A percentile compares a stretch with the other conserved stretches of the same genome.
phyloP scores from a whole-genome alignment of 345 rosid species.

The Jatropha curcas region DNA sequence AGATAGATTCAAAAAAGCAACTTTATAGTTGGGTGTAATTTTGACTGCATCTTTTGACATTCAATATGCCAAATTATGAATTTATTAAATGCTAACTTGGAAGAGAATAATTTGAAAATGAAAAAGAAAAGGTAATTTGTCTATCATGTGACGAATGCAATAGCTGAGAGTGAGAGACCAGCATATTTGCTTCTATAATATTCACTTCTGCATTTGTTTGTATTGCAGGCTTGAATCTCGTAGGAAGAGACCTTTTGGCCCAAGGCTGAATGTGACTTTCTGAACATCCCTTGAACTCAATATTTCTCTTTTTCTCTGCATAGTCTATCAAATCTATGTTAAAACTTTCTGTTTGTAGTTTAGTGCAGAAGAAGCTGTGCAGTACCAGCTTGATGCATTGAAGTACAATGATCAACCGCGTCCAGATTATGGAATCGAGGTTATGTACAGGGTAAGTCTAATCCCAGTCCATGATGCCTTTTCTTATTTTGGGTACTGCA shows the following conservation, averaged over 20 bases:
- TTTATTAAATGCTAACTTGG: no score
- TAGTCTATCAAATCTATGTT: conserved; percentile 19
- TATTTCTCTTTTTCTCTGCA: background rate
- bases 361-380: conserved; percentile 86
- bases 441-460: conserved; percentile 76
- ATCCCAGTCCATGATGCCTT: background rate
- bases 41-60: no score
- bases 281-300: background rate
- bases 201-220: no score
- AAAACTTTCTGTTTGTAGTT: conserved; percentile 50
- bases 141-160: no score
- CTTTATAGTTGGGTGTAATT: background rate
- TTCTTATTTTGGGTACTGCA: background rate
- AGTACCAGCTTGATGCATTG: conserved; percentile 77
- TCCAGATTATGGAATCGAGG: conserved; percentile 85
- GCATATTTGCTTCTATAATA: no score
- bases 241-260: conserved; percentile 88
- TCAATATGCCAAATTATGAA: no score
- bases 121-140: no score
- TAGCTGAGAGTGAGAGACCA: no score
- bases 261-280: conserved; percentile 66
- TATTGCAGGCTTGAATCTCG: conserved; percentile 80
- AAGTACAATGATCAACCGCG: conserved; percentile 87
- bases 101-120: no score
- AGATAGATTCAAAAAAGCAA: background rate